A percentile compares a stretch with the other conserved stretches of the same genome.
phyloP scores from a whole-genome alignment of 2,329 filamentous ascomycete genomes.

The Venturia pyrina region DNA sequence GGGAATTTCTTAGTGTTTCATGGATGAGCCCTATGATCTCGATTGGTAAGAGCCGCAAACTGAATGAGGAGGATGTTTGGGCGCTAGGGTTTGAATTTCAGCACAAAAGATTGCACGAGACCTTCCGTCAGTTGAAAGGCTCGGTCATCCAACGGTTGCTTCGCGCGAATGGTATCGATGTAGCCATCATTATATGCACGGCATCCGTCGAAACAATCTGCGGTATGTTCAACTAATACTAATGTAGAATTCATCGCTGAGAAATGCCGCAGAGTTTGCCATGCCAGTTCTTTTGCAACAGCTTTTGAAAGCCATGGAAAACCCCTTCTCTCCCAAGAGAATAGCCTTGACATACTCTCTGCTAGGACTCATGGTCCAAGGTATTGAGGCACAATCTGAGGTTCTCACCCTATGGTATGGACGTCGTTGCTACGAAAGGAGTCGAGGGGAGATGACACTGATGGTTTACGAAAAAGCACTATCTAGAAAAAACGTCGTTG shows the following conservation, averaged over 20 bases:
- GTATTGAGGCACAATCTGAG: conserved; percentile 53
- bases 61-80: conserved; percentile 78
- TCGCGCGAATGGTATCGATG: conserved; percentile 68
- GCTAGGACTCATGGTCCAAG: conserved; percentile 49
- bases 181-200: conserved; percentile 56
- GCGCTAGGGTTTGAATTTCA: conserved; percentile 70
- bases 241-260: neutral
- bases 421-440: conserved; percentile 74
- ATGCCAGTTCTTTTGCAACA: conserved; percentile 63
- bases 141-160: conserved; percentile 61
- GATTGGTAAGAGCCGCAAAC: conserved; percentile 51
- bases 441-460: conserved; percentile 74
- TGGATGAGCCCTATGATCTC: conserved; percentile 72
- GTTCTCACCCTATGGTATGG: conserved; percentile 72
- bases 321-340: conserved; percentile 37
- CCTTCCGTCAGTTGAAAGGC: conserved; percentile 63
- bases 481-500: conserved; percentile 41
- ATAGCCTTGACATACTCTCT: conserved; percentile 57
- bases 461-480: conserved; percentile 75
- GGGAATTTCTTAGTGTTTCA: conserved; percentile 75
- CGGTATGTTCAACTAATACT: conserved; percentile 27
- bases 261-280: conserved; percentile 25
- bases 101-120: conserved; percentile 61
- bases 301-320: conserved; percentile 57
- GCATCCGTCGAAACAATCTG: conserved; percentile 53